Conservation (phyloP, 371 early-diverging fungal genomes). For the Mucor saturninus region DNA sequence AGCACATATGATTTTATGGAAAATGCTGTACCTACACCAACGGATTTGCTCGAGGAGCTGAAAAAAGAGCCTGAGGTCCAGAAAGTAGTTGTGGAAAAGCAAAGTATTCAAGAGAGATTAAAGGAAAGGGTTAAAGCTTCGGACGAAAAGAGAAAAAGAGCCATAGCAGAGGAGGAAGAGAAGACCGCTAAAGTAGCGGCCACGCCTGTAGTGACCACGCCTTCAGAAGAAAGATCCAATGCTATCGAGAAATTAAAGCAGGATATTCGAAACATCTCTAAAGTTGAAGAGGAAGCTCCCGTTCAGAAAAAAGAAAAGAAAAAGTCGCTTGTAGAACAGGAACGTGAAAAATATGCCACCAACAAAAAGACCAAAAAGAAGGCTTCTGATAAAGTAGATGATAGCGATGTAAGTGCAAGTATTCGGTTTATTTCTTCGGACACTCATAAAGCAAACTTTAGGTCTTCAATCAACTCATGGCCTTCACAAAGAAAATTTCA, state of each 20-base stretch:
- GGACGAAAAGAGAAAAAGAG: slow-evolving; percentile 20
- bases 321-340: slow-evolving; percentile 54
- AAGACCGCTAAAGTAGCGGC: slow-evolving; percentile 2
- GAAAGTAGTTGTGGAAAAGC: background rate
- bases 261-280: slow-evolving; percentile 63
- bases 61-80: slow-evolving; percentile 3
- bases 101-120: slow-evolving; percentile 18
- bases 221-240: slow-evolving; percentile 24
- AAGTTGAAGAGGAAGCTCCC: slow-evolving; percentile 24
- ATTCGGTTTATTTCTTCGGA: background rate
- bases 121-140: slow-evolving; percentile 15
- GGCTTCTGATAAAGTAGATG: slow-evolving; percentile 28
- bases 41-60: slow-evolving; percentile 8
- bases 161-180: background rate
- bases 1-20: slow-evolving; percentile 83
- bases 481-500: slow-evolving; percentile 49
- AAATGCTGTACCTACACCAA: slow-evolving; percentile 14
- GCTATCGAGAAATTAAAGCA: slow-evolving; percentile 60
- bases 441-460: background rate
- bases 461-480: slow-evolving; percentile 49
- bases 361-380: slow-evolving; percentile 38
- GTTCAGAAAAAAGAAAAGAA: slow-evolving; percentile 38
- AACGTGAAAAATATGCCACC: slow-evolving; percentile 58
- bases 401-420: slow-evolving; percentile 39
- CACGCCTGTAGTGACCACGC: background rate